Evolutionary conservation across 495 filamentous ascomycete species (phyloP).

Genomic region (Penicillium turbatum): DNA sequence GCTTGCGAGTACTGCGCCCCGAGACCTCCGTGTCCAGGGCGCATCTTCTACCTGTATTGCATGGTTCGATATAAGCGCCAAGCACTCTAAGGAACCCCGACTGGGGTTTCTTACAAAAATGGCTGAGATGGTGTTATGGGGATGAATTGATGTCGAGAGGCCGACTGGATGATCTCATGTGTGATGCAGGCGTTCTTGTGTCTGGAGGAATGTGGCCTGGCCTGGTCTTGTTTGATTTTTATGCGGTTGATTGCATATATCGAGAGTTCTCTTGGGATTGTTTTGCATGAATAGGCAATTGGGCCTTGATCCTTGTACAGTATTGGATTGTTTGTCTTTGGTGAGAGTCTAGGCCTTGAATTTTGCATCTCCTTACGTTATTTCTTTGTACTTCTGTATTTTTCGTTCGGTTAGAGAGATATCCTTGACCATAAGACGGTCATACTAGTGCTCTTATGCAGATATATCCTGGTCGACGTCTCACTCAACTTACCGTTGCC

Average conservation of each 20-base stretch:
- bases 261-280: background rate
- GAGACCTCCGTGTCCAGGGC: background rate
- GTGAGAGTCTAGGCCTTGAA: background rate
- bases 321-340: background rate
- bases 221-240: background rate
- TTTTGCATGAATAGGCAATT: conserved; percentile 3
- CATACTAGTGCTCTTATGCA: background rate
- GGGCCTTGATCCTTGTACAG: conserved; percentile 1
- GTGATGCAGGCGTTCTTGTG: conserved; percentile 1
- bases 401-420: background rate
- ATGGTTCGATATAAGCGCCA: background rate
- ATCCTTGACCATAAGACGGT: background rate
- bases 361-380: background rate
- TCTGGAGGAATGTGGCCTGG: background rate
- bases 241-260: background rate
- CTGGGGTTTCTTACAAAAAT: background rate
- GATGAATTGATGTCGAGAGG: background rate
- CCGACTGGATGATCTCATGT: conserved; percentile 3
- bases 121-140: background rate
- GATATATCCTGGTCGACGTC: too few relatives aligned
- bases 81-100: background rate
- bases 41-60: background rate
- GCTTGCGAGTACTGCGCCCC: background rate
- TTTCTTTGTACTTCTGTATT: background rate
- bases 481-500: background rate